Percentiles rank a stretch among this genome's conserved stretches.
Conservation (phyloP, 768 basidiomycete genomes). For the Harrya chromipes region DNA sequence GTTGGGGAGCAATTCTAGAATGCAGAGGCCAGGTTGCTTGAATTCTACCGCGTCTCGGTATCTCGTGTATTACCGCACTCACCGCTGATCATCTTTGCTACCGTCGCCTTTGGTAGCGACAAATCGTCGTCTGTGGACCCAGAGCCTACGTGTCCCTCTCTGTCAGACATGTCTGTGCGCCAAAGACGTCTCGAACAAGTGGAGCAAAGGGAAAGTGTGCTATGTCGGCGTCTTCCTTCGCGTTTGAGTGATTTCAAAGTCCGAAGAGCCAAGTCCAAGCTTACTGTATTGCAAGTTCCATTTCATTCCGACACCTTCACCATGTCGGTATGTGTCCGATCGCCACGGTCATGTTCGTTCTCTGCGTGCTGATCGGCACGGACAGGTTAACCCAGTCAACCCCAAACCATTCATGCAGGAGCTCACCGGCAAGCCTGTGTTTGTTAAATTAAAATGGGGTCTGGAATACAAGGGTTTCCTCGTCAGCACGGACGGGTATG, state of each 20-base stretch:
- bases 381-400: constrained; percentile 87
- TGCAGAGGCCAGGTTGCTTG: constrained; percentile 1
- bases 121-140: constrained; percentile 86
- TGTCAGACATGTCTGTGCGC: constrained; percentile 73
- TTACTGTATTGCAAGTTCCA: too few relatives aligned
- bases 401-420: constrained; percentile 99
- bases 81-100: constrained; percentile 96
- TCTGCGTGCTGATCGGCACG: constrained; percentile 9
- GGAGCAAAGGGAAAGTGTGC: neutral
- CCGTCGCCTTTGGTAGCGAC: constrained; percentile 94
- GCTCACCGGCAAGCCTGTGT: constrained; percentile 95
- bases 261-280: constrained; percentile 23
- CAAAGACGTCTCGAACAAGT: constrained; percentile 1
- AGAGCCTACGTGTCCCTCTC: constrained; percentile 69
- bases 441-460: constrained; percentile 97
- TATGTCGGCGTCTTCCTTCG: neutral
- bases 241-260: constrained; percentile 36
- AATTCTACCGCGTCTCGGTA: constrained; percentile 4
- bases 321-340: constrained; percentile 16
- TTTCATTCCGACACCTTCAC: neutral
- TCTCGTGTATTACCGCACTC: constrained; percentile 12
- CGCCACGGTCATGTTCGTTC: neutral
- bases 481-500: constrained; percentile 98
- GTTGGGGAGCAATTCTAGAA: constrained; percentile 79
- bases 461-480: constrained; percentile 99